Percentiles rank a stretch among this genome's conserved stretches.
Conservation (phyloP, 2,329 filamentous ascomycete species). For the Pseudopyrenochaeta lycopersici region DNA sequence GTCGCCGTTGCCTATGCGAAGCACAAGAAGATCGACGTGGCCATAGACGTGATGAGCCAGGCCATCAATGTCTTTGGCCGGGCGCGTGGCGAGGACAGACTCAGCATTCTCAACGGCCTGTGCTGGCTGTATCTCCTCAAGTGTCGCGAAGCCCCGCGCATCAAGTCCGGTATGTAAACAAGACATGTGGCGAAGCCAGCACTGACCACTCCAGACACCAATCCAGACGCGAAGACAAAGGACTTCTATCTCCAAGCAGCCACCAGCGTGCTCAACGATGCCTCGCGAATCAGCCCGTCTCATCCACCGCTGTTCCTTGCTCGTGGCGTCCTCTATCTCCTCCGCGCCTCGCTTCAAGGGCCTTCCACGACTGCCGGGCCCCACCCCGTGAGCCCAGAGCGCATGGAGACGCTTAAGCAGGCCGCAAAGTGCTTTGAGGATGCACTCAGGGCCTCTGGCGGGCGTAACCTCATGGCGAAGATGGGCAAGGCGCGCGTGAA, state of each 20-base stretch:
- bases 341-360: conserved; percentile 84
- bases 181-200: background rate
- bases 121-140: conserved; percentile 94
- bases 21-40: conserved; percentile 89
- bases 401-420: conserved; percentile 80
- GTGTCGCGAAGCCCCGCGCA: conserved; percentile 79
- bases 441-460: conserved; percentile 82
- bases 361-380: conserved; percentile 74
- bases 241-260: conserved; percentile 90
- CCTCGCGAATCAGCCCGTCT: conserved; percentile 90
- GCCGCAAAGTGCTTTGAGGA: conserved; percentile 96
- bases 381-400: conserved; percentile 72
- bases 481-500: conserved; percentile 88
- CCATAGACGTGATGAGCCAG: conserved; percentile 74
- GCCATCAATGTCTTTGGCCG: conserved; percentile 76
- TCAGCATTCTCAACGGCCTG: conserved; percentile 82
- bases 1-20: conserved; percentile 97
- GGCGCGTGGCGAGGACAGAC: conserved; percentile 78
- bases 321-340: conserved; percentile 85
- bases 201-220: conserved; percentile 48
- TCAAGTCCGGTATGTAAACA: conserved; percentile 61
- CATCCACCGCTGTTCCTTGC: conserved; percentile 92
- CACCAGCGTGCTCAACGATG: conserved; percentile 92
- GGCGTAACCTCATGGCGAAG: conserved; percentile 89
- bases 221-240: conserved; percentile 84